Base-by-base conservation (phyloP, 768 basidiomycete species). In the Saitozyma podzolica region DNA sequence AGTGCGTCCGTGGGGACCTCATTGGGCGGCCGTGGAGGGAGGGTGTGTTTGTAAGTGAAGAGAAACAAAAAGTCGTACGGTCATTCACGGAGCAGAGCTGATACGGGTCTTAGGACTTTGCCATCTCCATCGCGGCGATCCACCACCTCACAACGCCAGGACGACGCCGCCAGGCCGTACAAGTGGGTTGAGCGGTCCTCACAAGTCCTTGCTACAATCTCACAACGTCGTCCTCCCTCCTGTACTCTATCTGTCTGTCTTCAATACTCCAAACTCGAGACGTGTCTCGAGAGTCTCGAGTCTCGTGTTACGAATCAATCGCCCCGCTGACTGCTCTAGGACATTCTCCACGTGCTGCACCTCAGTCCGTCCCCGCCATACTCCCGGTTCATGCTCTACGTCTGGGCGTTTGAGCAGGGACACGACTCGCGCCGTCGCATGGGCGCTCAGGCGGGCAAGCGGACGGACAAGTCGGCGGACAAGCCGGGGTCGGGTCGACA, bases 321-420 rank as follows among this genome's bases (percentile, higher is more conserved):
- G 29, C 29, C 5, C 29, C 29, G 29, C 29, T 29, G 29, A 29
- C 29, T 29, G n/a, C 51, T 54, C 13, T 20, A 67, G 59, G 61
- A 67, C 4, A 64, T 80, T 40, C 49, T 79, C 9, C 69, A 66
- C 0, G 67, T 75, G 0, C 55, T 72, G 4, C 68, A 62, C 45
- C 62, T 68, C 17, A 29, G 54, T 39, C 16, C 58, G 55, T 20
- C 47, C 20, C 56, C 59, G 16, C 67, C 63, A 6, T 69, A 67
- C 59, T 54, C 92, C 9, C 87, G 91, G 9, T 81, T 92, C 47
- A 81, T 99, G 58, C 88, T 98, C 65, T 96, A 96, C 68, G 96
- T 98, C 41, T 99, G 96, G 96, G 93, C 95, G 0, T 85, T 89
- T 63, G 92, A 97, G 70, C 96, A 99, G 81, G 91, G 95, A 61